Percentiles rank a stretch among this genome's conserved stretches.
Conservation (phyloP, 805 yeast species). For the Candida hungchunana region DNA sequence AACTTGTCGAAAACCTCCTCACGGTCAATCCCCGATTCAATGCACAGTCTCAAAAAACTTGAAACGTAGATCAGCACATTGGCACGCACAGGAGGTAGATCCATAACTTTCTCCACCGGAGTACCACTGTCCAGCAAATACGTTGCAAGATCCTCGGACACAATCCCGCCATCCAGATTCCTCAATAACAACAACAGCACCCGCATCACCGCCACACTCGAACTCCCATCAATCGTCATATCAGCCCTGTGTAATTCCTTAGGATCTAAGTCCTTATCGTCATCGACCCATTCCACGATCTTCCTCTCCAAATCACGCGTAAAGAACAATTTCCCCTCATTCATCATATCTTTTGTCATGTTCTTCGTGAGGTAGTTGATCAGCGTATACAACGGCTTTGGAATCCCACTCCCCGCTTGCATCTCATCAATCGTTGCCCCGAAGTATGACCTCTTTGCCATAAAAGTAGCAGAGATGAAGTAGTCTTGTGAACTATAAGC, state of each 20-base stretch:
- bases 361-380: constrained; percentile 28
- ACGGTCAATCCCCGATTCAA: constrained; percentile 23
- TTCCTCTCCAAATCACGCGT: constrained; percentile 22
- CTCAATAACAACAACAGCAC: constrained; percentile 29
- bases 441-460: constrained; percentile 25
- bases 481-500: constrained; percentile 29
- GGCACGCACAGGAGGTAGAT: constrained; percentile 38
- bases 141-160: constrained; percentile 30
- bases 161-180: constrained; percentile 38
- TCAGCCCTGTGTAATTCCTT: constrained; percentile 18
- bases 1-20: constrained; percentile 25
- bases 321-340: constrained; percentile 17
- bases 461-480: constrained; percentile 28
- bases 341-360: constrained; percentile 26
- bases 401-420: constrained; percentile 28
- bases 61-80: constrained; percentile 38
- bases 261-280: constrained; percentile 18
- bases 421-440: constrained; percentile 30
- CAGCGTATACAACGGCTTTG: constrained; percentile 28
- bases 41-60: constrained; percentile 34
- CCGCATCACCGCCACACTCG: constrained; percentile 25
- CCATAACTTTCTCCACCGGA: constrained; percentile 31
- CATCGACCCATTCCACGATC: constrained; percentile 20
- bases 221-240: constrained; percentile 17
- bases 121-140: constrained; percentile 24